phyloP scores from a whole-genome alignment of 164 flowering plant species.

The Nelumbo lutea region DNA sequence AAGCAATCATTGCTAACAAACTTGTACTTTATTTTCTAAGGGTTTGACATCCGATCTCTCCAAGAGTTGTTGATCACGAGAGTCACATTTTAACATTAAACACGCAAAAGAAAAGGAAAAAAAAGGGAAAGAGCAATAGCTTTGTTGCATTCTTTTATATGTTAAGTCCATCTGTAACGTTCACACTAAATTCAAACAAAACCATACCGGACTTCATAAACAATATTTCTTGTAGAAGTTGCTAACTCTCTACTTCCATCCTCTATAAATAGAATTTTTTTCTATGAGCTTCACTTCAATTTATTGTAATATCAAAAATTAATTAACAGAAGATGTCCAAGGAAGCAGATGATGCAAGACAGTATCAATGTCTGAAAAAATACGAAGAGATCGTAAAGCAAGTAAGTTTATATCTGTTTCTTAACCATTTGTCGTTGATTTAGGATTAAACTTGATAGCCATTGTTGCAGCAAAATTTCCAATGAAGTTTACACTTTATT shows the following conservation, averaged over 20 bases:
- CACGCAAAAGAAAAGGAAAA: conserved; percentile 8
- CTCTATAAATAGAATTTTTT: background rate
- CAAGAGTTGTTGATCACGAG: conserved; percentile 11
- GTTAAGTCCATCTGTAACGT: conserved; percentile 10
- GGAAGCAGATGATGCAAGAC: conserved; percentile 36
- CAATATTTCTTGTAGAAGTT: conserved; percentile 13
- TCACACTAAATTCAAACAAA: conserved; percentile 9
- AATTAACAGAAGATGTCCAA: conserved; percentile 26
- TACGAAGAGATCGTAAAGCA: conserved; percentile 40
- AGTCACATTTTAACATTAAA: conserved; percentile 2
- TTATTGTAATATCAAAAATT: background rate
- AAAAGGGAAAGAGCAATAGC: conserved; percentile 3
- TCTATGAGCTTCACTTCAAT: no score
- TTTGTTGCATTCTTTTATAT: no score
- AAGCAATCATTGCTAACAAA: no score
- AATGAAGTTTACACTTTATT: no score
- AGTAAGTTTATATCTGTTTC: conserved; percentile 23
- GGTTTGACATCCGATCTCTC: conserved; percentile 11
- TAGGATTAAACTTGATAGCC: no score
- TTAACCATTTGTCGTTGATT: no score
- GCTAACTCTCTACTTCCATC: conserved; percentile 13
- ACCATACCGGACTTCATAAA: conserved; percentile 1
- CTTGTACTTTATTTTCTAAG: background rate
- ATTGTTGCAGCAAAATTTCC: no score
- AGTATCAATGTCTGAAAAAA: conserved; percentile 34